Percentiles rank a stretch among this genome's conserved stretches.
Evolutionary conservation across 2,329 filamentous ascomycete genomes (phyloP).

Genomic region (Trichoderma sp.): DNA sequence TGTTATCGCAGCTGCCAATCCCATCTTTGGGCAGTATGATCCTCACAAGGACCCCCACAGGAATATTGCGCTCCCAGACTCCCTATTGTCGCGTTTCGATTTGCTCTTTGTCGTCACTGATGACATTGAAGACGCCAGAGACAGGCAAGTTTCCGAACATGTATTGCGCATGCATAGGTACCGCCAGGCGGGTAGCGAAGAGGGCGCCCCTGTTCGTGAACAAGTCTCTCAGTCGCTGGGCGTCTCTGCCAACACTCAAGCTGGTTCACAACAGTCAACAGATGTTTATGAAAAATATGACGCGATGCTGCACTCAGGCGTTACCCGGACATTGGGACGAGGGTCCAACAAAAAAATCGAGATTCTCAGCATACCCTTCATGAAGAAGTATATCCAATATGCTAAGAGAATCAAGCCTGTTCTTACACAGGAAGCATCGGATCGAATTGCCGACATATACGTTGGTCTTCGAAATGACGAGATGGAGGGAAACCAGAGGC

Average conservation of each 20-base stretch:
- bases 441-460: slow-evolving; percentile 89
- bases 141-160: slow-evolving; percentile 92
- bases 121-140: slow-evolving; percentile 92
- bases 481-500: slow-evolving; percentile 88
- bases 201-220: slow-evolving; percentile 92
- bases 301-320: slow-evolving; percentile 90
- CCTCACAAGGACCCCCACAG: slow-evolving; percentile 98
- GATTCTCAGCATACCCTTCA: slow-evolving; percentile 93
- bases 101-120: slow-evolving; percentile 96
- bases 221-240: slow-evolving; percentile 81
- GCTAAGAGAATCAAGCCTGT: slow-evolving; percentile 92
- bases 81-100: slow-evolving; percentile 96
- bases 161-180: slow-evolving; percentile 97
- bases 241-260: slow-evolving; percentile 80
- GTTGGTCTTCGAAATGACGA: slow-evolving; percentile 94
- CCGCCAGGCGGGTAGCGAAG: slow-evolving; percentile 87
- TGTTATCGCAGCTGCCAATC: slow-evolving; percentile 94
- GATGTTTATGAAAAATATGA: slow-evolving; percentile 97
- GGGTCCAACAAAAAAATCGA: slow-evolving; percentile 78
- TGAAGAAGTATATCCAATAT: slow-evolving; percentile 99
- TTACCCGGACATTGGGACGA: slow-evolving; percentile 74
- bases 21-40: slow-evolving; percentile 97
- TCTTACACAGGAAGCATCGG: slow-evolving; percentile 86
- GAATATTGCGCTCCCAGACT: slow-evolving; percentile 97
- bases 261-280: slow-evolving; percentile 72